A percentile compares a stretch with the other conserved stretches of the same genome.
Evolutionary conservation across 2,329 filamentous ascomycete genomes (phyloP).

Genomic region (Curvularia verruculosa): DNA sequence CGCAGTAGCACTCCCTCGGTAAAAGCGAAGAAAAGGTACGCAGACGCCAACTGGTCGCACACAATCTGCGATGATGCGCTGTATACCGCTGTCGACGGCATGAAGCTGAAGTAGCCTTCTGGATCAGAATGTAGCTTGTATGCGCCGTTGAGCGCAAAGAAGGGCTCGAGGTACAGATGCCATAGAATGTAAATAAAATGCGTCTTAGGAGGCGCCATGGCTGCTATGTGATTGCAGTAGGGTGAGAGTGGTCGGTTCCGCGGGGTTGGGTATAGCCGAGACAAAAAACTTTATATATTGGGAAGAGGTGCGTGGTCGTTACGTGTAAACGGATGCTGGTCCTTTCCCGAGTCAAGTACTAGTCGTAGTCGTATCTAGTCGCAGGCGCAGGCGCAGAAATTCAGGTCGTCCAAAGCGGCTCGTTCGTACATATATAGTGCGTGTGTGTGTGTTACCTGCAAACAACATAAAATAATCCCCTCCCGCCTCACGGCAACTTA

Average conservation of each 20-base stretch:
- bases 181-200: constrained; percentile 68
- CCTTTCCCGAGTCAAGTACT: neutral
- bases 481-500: too few relatives aligned
- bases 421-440: too few relatives aligned
- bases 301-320: neutral
- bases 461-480: neutral
- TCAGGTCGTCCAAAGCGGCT: too few relatives aligned
- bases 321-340: neutral
- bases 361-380: neutral
- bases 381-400: neutral
- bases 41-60: constrained; percentile 75
- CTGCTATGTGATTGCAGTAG: constrained; percentile 3
- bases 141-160: constrained; percentile 60
- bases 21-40: constrained; percentile 77
- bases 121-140: constrained; percentile 59
- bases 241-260: neutral
- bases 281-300: neutral
- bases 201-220: constrained; percentile 48
- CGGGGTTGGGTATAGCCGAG: neutral
- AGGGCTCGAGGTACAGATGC: constrained; percentile 74
- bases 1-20: constrained; percentile 78
- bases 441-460: too few relatives aligned
- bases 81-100: constrained; percentile 57
- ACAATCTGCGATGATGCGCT: constrained; percentile 57
- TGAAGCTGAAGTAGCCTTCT: constrained; percentile 66